These are phyloP conservation scores for Xylaria flabelliformis DNA, from an alignment of 495 filamentous ascomycete species.

Conservation along the genomic window DNA sequence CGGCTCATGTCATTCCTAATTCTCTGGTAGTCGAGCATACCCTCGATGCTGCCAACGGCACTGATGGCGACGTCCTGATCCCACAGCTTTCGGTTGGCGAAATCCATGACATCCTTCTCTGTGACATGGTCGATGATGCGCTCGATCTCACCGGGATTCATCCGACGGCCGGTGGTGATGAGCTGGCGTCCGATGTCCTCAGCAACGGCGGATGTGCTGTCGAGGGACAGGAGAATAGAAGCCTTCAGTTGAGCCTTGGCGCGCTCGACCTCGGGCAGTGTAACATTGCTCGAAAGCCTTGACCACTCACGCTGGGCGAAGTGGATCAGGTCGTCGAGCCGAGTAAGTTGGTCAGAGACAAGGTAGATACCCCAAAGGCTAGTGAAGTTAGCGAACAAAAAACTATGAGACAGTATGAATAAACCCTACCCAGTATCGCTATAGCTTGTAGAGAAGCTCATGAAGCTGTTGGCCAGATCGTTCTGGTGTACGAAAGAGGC, in stretches of 20 bases:
- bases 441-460: conserved; percentile 99
- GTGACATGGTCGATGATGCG: conserved; percentile 83
- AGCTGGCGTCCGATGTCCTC: conserved; percentile 99
- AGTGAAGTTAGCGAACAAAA: conserved; percentile 16
- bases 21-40: conserved; percentile 85
- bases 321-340: conserved; percentile 93
- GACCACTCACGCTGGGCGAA: conserved; percentile 99
- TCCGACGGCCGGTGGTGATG: conserved; percentile 91
- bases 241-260: conserved; percentile 99
- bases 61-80: conserved; percentile 94
- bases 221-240: conserved; percentile 92
- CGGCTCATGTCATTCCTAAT: conserved; percentile 90
- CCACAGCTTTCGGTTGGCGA: conserved; percentile 90
- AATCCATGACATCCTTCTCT: conserved; percentile 96
- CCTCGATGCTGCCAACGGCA: conserved; percentile 92
- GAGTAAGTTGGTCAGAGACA: conserved; percentile 84
- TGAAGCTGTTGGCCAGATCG: conserved; percentile 97
- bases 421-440: conserved; percentile 90
- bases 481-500: conserved; percentile 91
- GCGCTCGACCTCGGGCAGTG: conserved; percentile 90
- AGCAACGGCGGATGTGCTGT: conserved; percentile 94
- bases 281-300: conserved; percentile 84
- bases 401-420: background rate
- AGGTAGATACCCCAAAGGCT: conserved; percentile 99
- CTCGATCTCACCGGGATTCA: conserved; percentile 93